A percentile compares a stretch with the other conserved stretches of the same genome.
phyloP scores from a whole-genome alignment of 805 yeast genomes.

The Ogataea paraovalis region DNA sequence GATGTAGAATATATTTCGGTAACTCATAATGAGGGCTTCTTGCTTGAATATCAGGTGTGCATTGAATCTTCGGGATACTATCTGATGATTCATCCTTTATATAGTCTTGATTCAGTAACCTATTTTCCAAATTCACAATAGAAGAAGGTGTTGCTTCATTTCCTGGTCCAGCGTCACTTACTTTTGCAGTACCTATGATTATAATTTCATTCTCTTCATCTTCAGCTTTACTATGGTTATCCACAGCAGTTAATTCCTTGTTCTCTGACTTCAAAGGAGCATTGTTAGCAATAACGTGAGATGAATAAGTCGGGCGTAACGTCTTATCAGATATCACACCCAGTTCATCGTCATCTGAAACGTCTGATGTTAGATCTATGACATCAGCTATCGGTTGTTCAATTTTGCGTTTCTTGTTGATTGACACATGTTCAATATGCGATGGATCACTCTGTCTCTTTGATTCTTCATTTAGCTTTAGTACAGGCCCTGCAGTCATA shows the following conservation, averaged over 20 bases:
- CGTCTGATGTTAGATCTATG: conserved; percentile 1
- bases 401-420: not conserved
- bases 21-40: not conserved
- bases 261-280: not conserved
- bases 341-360: not conserved
- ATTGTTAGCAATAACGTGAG: too few relatives aligned
- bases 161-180: not conserved
- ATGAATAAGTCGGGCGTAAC: too few relatives aligned
- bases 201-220: conserved; percentile 7
- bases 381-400: not conserved
- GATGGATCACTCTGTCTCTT: not conserved
- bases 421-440: not conserved
- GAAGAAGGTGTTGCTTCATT: not conserved
- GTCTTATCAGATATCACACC: not conserved
- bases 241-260: not conserved
- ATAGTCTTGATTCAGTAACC: not conserved
- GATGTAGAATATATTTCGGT: not conserved
- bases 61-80: not conserved
- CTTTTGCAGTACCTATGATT: conserved; percentile 1
- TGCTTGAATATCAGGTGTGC: not conserved
- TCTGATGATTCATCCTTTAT: too few relatives aligned
- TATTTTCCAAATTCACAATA: not conserved
- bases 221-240: not conserved
- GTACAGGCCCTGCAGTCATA: too few relatives aligned
- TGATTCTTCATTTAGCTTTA: not conserved